Conservation (phyloP, 768 basidiomycete species). For the Lanmaoa pseudosensibilis region DNA sequence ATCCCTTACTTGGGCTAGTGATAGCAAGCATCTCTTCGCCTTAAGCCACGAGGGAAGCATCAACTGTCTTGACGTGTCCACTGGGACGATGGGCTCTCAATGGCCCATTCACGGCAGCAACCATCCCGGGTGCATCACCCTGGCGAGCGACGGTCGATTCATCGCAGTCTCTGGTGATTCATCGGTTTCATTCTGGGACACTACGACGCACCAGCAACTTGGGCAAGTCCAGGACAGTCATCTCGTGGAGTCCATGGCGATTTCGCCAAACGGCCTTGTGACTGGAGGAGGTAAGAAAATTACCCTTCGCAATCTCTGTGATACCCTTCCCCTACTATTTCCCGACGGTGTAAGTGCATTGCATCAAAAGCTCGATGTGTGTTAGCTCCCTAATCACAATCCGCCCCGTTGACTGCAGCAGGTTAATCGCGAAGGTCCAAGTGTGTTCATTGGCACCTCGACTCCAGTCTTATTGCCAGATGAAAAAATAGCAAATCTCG, state of each 20-base stretch:
- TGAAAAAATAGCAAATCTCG: neutral
- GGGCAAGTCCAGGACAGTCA: conserved; percentile 6
- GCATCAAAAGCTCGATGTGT: neutral
- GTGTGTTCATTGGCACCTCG: neutral
- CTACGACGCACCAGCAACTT: neutral
- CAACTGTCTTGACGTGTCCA: conserved; percentile 2
- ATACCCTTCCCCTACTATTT: neutral
- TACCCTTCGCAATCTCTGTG: neutral
- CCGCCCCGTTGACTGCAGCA: neutral
- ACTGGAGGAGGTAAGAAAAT: conserved; percentile 4
- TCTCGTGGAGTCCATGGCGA: neutral
- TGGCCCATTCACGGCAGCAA: conserved; percentile 2
- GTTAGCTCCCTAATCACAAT: neutral
- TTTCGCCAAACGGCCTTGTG: conserved; percentile 6
- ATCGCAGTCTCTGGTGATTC: conserved; percentile 7
- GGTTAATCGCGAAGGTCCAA: neutral
- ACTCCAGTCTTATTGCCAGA: neutral
- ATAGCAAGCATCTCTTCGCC: conserved; percentile 10
- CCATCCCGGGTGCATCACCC: conserved; percentile 1
- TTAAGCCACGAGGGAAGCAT: neutral
- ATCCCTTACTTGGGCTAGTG: conserved; percentile 8
- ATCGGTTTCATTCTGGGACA: conserved; percentile 14
- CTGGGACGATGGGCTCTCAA: neutral
- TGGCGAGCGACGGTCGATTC: neutral
- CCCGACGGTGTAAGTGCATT: neutral